Evolutionary conservation across 345 rosid genomes (phyloP), one percentile per base, ranked within the genome.

Genomic region (Ceriops tagal): DNA sequence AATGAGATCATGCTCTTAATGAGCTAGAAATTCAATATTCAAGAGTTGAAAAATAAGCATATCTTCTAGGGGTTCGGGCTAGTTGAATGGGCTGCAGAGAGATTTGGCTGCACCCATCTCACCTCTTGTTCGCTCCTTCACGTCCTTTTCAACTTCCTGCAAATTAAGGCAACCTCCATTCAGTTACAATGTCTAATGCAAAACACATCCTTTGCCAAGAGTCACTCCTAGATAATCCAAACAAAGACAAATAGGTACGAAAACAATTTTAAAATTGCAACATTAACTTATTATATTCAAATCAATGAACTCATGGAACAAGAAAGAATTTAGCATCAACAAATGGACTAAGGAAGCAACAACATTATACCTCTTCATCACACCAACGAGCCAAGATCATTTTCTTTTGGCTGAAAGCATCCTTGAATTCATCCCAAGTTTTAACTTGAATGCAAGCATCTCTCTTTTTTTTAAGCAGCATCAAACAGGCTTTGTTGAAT

Each of bases 301-400:
- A 49, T 7, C 4, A 74, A 20, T 3, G 15, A 15, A 35, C 56
- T 26, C 58, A 26, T 7, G 37, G 52, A 60, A 63, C 51, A 67
- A 73, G 52, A n/a, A 2, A 37, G 39, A 49, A 24, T 18, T 8
- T 31, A 37, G 28, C 8, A 61, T 4, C 26, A 64, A 26, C 6
- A 35, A 62, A 53, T 68, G 39, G 28, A 5, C 27, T 20, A 61
- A 19, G 1, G n/a, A 56, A 22, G 30, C 21, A 47, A 31, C 37
- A 19, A 47, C 20, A 46, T 56, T 31, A 30, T 78, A 89, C 98
- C 96, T 89, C 92, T 71, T 91, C 98, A 62, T 91, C 92, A 62
- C 98, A 91, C 98, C 98, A 93, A 22, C 97, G 98, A 77, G 98
- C 97, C 70, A 93, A 82, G 75, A 93, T 89, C 87, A 93, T 78